These are phyloP conservation scores for Penicillium nucicola DNA, from an alignment of 495 filamentous ascomycete genomes.

Conservation along the genomic window DNA sequence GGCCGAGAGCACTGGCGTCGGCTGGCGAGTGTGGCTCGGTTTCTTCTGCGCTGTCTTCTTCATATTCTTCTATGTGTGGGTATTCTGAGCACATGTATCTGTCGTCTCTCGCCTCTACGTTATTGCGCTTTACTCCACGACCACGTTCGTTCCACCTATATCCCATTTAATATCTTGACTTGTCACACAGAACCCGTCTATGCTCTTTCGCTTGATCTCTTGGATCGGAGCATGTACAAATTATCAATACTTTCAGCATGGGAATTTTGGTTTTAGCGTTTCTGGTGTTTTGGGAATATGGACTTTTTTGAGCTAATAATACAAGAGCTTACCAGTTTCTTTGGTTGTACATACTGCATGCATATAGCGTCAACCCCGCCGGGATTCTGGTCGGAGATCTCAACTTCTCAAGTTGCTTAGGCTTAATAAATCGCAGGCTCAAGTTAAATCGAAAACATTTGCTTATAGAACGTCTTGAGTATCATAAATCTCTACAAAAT, in stretches of 20 bases:
- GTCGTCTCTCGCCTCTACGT: neutral
- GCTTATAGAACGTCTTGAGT: neutral
- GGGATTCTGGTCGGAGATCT: too few species aligned
- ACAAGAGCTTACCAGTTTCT: neutral
- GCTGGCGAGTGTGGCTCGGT: constrained; percentile 87
- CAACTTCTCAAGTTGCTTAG: too few species aligned
- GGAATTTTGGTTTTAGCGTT: neutral
- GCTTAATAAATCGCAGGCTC: too few species aligned
- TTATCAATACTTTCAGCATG: constrained; percentile 1
- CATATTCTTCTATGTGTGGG: constrained; percentile 89
- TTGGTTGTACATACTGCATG: neutral
- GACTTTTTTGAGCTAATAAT: neutral
- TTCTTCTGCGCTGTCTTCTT: constrained; percentile 81
- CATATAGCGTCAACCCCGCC: neutral
- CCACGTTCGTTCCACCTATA: neutral
- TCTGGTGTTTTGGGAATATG: constrained; percentile 2
- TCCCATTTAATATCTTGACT: neutral
- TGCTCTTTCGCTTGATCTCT: neutral
- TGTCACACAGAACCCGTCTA: neutral
- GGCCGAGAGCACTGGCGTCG: constrained; percentile 88
- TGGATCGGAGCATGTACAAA: neutral
- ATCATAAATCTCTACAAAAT: neutral
- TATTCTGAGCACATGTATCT: constrained; percentile 43
- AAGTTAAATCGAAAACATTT: neutral
- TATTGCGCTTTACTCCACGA: neutral